phyloP scores from a whole-genome alignment of 495 filamentous ascomycete species.

The Penicillium soppii region DNA sequence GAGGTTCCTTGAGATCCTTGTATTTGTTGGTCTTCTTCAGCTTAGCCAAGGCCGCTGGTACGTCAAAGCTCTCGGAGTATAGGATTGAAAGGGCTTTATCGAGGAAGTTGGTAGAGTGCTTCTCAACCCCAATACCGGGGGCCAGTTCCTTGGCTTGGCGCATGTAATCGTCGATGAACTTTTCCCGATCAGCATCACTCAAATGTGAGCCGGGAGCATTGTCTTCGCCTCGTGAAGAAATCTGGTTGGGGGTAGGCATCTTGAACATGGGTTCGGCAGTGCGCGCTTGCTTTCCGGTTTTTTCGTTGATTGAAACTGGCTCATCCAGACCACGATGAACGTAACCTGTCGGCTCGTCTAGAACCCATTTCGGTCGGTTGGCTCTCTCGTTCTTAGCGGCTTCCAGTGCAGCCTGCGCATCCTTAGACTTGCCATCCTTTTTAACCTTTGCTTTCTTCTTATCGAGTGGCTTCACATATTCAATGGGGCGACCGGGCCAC shows the following conservation, averaged over 20 bases:
- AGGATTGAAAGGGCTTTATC: conserved; percentile 82
- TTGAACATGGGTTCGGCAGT: conserved; percentile 56
- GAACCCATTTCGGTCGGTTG: conserved; percentile 84
- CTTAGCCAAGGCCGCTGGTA: conserved; percentile 68
- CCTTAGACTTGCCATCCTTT: conserved; percentile 74
- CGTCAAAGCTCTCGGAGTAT: conserved; percentile 67
- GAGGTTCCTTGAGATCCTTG: conserved; percentile 81
- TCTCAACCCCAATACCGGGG: conserved; percentile 60
- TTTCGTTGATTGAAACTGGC: conserved; percentile 44
- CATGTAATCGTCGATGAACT: conserved; percentile 73
- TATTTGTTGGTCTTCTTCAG: conserved; percentile 65
- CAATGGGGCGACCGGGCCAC: conserved; percentile 82
- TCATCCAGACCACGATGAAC: conserved; percentile 79
- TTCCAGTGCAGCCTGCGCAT: conserved; percentile 73
- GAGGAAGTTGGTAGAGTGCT: conserved; percentile 78
- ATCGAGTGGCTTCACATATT: conserved; percentile 86
- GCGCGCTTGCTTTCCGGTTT: conserved; percentile 51
- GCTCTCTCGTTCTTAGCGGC: conserved; percentile 74
- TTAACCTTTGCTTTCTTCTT: conserved; percentile 75
- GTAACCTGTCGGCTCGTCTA: conserved; percentile 88
- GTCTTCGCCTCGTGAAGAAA: conserved; percentile 47
- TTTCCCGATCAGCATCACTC: conserved; percentile 45
- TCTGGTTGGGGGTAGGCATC: conserved; percentile 50
- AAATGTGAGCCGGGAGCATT: conserved; percentile 42
- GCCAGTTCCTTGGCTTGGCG: conserved; percentile 60